These are phyloP conservation scores for Geotrichum restrictum DNA, from an alignment of 1,139 yeast species.

Conservation along the genomic window DNA sequence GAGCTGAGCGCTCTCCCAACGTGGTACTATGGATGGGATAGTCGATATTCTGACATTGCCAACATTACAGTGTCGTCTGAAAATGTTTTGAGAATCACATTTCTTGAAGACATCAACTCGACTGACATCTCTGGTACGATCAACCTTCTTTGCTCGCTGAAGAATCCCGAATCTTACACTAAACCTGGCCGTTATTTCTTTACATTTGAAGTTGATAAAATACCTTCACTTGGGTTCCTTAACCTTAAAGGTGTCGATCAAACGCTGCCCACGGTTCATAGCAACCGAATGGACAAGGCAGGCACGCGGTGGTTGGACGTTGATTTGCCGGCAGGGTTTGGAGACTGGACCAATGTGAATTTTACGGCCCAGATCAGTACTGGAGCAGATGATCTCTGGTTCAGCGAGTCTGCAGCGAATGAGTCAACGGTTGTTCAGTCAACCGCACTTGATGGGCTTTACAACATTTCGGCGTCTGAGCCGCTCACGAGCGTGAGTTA, in stretches of 20 bases:
- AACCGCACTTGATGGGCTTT: not conserved
- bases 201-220: conserved; percentile 3
- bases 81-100: conserved; percentile 12
- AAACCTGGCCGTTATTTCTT: conserved; percentile 8
- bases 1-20: conserved; percentile 12
- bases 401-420: conserved; percentile 4
- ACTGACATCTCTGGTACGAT: conserved; percentile 4
- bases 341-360: conserved; percentile 5
- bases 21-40: conserved; percentile 11
- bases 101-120: conserved; percentile 9
- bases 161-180: conserved; percentile 8
- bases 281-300: not conserved
- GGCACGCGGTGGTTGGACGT: conserved; percentile 9
- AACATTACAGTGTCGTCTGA: conserved; percentile 11
- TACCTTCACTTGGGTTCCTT: not conserved
- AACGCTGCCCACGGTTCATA: conserved; percentile 3
- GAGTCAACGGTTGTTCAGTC: not conserved
- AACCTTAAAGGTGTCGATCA: conserved; percentile 5
- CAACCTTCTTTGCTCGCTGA: conserved; percentile 3
- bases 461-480: not conserved
- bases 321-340: not conserved
- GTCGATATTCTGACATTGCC: conserved; percentile 6
- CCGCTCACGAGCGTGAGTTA: not conserved
- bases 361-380: conserved; percentile 7
- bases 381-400: not conserved